Conservation (phyloP, 2,329 filamentous ascomycete species). For the Monosporascus ibericus region DNA sequence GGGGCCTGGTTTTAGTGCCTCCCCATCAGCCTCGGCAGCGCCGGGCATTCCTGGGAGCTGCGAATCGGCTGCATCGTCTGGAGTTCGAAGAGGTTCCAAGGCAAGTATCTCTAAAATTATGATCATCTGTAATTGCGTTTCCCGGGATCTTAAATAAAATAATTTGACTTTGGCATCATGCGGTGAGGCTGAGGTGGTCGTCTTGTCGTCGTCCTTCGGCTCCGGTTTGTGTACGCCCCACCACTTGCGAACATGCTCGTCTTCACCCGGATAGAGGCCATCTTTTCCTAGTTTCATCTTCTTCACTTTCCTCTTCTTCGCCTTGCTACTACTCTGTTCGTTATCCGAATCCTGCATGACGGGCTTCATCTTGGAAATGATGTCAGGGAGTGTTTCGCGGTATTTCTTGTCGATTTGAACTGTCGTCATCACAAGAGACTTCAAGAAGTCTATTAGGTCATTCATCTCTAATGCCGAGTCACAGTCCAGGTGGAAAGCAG, state of each 20-base stretch:
- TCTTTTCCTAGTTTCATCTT: constrained; percentile 63
- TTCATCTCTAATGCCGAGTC: constrained; percentile 54
- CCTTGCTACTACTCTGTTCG: constrained; percentile 40
- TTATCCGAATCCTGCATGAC: constrained; percentile 51
- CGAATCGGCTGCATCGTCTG: constrained; percentile 35
- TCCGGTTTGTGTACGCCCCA: constrained; percentile 56
- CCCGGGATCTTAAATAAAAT: constrained; percentile 63
- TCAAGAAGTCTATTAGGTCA: constrained; percentile 63
- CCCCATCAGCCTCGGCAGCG: constrained; percentile 29
- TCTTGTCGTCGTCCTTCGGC: constrained; percentile 37
- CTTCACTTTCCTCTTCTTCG: constrained; percentile 48
- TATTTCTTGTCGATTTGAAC: constrained; percentile 74
- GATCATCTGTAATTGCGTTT: constrained; percentile 77
- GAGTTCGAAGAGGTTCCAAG: constrained; percentile 49
- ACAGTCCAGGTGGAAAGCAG: constrained; percentile 59
- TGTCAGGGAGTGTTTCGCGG: constrained; percentile 59
- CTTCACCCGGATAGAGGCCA: constrained; percentile 63
- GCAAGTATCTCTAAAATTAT: constrained; percentile 71
- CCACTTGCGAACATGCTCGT: constrained; percentile 61
- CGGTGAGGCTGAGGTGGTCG: constrained; percentile 29
- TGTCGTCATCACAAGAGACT: constrained; percentile 59
- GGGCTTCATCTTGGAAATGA: constrained; percentile 53
- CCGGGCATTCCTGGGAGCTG: constrained; percentile 40
- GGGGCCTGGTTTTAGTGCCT: constrained; percentile 25
- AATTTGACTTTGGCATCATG: constrained; percentile 56